Evolutionary conservation across 2,329 filamentous ascomycete genomes (phyloP), one percentile per base, ranked within the genome.

Genomic region (Cladosporium sp.): DNA sequence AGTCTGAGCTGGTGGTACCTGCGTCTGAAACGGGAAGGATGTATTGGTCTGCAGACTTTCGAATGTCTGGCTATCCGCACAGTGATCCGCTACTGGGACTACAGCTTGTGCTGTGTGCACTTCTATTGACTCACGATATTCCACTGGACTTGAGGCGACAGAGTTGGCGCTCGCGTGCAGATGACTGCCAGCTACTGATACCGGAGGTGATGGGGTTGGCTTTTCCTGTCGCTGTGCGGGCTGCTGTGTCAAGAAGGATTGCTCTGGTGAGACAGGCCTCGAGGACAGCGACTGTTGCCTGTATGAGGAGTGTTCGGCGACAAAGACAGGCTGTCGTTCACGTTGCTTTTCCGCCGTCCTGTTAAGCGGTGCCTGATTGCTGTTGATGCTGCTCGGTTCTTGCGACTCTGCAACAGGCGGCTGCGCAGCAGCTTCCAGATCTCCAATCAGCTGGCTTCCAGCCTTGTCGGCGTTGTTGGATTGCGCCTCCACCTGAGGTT

Each of bases 1-100:
- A 22, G 17, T 22, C 2, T 38, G 11, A 8, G 2, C 28, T 9
- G 25, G 45, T 1, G 59, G 54, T 14, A 67, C 34, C 38, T 69
- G 67, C 11, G 66, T 68, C 49, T 66, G 59, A 20, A 69, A 69
- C 6, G 60, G 61, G 30, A 64, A 65, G 9, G 64, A 60, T 17
- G 63, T 61, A 14, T 14, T 34, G 3, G 42, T 28, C 17, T 30
- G 17, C 5, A 19, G 40, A 14, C 39, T 47, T 20, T 38, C 28
- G 8, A 9, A 30, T 3, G 28, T 17, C 15, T 17, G 42, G 20
- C 28, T 15, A 17, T 19, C 9, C 22, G 19, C n/a, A 8, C 37
- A n/a, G 5, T 22, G 36, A 2, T 28, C 19, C 19, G 34, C 6
- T 6, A 12, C 20, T 17, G 39, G 15, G 25, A 15, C 7, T 7